A percentile compares a stretch with the other conserved stretches of the same genome.
These are phyloP conservation scores for Astrocystis sublimbata DNA, from an alignment of 495 filamentous ascomycete species.

Conservation along the genomic window DNA sequence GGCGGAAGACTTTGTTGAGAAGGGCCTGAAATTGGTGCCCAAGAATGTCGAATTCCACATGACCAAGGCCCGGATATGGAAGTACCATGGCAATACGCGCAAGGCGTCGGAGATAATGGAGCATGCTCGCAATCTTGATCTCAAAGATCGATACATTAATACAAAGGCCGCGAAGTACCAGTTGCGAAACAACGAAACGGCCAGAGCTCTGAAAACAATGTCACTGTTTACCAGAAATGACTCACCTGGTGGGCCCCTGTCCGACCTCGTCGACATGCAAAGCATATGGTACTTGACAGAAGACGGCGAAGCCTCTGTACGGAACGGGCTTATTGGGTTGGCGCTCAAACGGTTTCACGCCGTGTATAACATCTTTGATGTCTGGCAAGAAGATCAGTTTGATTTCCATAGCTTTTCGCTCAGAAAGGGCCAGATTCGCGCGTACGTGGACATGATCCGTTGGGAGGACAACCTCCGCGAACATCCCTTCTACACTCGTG, in stretches of 20 bases:
- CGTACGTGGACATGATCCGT: conserved; percentile 92
- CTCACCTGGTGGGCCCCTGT: conserved; percentile 80
- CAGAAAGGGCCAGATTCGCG: conserved; percentile 89
- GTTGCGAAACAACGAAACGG: conserved; percentile 86
- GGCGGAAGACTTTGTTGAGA: conserved; percentile 80
- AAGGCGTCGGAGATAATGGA: conserved; percentile 90
- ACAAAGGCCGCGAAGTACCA: conserved; percentile 97
- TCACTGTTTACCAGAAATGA: conserved; percentile 90
- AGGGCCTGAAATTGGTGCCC: conserved; percentile 73
- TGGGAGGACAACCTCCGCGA: conserved; percentile 92
- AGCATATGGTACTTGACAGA: conserved; percentile 97
- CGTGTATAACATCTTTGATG: conserved; percentile 89
- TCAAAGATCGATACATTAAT: conserved; percentile 95
- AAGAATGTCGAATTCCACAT: conserved; percentile 88
- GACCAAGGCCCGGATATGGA: conserved; percentile 93
- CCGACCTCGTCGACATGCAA: conserved; percentile 96
- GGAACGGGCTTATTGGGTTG: conserved; percentile 78
- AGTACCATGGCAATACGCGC: conserved; percentile 78
- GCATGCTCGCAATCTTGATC: conserved; percentile 77
- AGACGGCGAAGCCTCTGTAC: conserved; percentile 86
- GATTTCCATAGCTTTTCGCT: conserved; percentile 98
- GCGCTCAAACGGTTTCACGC: conserved; percentile 89
- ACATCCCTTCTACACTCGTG: conserved; percentile 88
- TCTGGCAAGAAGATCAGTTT: conserved; percentile 98
- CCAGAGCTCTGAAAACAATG: conserved; percentile 82